Base-by-base conservation (phyloP, 1,284 basidiomycete genomes). In the Ustilago sp. region DNA sequence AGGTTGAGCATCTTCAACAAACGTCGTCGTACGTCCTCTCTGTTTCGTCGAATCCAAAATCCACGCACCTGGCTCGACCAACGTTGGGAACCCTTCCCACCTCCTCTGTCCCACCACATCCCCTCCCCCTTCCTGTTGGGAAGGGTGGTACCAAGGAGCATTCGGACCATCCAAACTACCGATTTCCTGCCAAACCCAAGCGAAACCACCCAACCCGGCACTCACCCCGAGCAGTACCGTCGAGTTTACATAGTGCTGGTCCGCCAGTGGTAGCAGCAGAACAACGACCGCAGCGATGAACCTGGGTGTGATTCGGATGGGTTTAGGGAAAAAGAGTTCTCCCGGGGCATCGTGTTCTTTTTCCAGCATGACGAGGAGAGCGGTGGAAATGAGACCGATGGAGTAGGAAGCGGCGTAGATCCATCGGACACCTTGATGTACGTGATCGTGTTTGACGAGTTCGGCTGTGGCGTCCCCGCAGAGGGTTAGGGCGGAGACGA, bases 401-500 rank as follows among this genome's bases (percentile, higher is more conserved):
- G 81, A 69, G 39, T 80, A 83, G 5, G 78, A 59, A 9, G 59
- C 63, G 8, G 77, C 58, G 23, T 75, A 64, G 59, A 81, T 77
- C 81, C 81, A 82, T 15, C 81, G 59, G 8, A 82, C 39, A 2
- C 71, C 74, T 32, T 68, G 68, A 0, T 48, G 56, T 28, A 80
- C 80, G 36, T 74, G 62, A 28, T 74, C 59, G 51, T 82, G 77
- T 38, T 68, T 70, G 38, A 79, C 69, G 39, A 82, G 31, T 38
- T 82, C 81, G 11, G 79, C 81, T 2, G 71, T 73, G 4, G 68
- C 65, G 57, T 82, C 81, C 8, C 81, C 81, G 32, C 75, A 80
- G n/a, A 82, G 43, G 9, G 81, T 82, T 34, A 82, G 61, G 11
- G 81, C 80, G 2, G 68, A 60, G 2, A 80, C 81, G 13, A 82